Evolutionary conservation across 768 basidiomycete genomes (phyloP).

Genomic region (Lenzites betulinus): DNA sequence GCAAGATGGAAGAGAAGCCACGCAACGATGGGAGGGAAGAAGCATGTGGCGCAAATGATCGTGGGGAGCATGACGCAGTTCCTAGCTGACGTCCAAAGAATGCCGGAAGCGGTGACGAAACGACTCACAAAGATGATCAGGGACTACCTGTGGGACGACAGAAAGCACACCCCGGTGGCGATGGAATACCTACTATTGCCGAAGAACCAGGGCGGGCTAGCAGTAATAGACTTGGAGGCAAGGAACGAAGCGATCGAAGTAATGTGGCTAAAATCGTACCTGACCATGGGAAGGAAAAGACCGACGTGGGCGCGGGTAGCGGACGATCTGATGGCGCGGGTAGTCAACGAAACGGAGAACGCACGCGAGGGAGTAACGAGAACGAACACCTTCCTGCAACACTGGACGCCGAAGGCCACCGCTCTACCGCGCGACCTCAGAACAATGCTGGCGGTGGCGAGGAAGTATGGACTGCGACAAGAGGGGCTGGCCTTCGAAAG

Average conservation of each 20-base stretch:
- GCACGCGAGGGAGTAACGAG: background rate
- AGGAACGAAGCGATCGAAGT: conserved; percentile 19
- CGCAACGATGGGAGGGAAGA: background rate
- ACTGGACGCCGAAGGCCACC: background rate
- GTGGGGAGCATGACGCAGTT: background rate
- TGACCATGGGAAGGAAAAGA: background rate
- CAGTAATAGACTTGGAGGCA: background rate
- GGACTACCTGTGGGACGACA: background rate
- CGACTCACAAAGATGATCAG: background rate
- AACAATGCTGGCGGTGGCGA: background rate
- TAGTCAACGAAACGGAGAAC: background rate
- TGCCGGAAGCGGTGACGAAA: background rate
- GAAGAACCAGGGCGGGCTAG: background rate
- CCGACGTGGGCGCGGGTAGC: conserved; percentile 14
- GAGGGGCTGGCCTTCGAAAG: background rate
- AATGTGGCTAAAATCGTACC: conserved; percentile 17
- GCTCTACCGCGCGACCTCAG: background rate
- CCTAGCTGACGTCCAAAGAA: background rate
- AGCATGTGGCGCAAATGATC: background rate
- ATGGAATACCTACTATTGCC: background rate
- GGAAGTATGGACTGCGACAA: background rate
- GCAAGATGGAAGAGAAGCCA: background rate
- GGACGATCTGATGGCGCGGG: background rate
- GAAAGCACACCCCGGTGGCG: background rate
- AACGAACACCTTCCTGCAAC: background rate